Evolutionary conservation across 305 asterid genomes (phyloP).

Genomic region (Fraxinus sp.): DNA sequence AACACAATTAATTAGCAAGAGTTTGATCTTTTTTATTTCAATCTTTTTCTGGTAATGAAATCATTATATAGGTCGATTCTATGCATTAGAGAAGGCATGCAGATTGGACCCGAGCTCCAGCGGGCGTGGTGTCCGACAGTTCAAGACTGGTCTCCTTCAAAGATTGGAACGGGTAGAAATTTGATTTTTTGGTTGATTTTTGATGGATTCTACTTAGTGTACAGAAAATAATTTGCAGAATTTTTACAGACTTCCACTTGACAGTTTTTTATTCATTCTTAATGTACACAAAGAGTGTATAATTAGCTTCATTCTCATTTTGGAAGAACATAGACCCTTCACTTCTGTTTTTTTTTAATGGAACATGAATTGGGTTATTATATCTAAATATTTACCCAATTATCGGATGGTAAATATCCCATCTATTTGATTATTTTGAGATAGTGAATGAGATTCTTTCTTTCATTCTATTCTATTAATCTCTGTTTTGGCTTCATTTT

Average conservation of each 20-base stretch:
- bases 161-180: slow-evolving; percentile 76
- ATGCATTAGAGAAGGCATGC: slow-evolving; percentile 97
- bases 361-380: neutral
- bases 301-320: neutral
- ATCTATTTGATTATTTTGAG: neutral
- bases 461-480: neutral
- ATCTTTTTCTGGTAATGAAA: neutral
- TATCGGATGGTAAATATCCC: neutral
- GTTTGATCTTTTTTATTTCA: neutral
- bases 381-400: neutral
- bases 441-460: neutral
- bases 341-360: neutral
- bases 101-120: slow-evolving; percentile 85
- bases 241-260: neutral
- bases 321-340: neutral
- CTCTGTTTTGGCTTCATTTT: too few relatives aligned
- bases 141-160: slow-evolving; percentile 91
- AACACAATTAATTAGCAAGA: neutral
- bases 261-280: neutral
- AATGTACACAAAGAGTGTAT: too few relatives aligned
- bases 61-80: slow-evolving; percentile 69
- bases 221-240: neutral
- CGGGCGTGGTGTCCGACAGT: slow-evolving; percentile 98
- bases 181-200: neutral
- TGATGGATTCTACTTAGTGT: neutral